Base-by-base conservation (phyloP, 441 rosid species). In the Brassica balearica region DNA sequence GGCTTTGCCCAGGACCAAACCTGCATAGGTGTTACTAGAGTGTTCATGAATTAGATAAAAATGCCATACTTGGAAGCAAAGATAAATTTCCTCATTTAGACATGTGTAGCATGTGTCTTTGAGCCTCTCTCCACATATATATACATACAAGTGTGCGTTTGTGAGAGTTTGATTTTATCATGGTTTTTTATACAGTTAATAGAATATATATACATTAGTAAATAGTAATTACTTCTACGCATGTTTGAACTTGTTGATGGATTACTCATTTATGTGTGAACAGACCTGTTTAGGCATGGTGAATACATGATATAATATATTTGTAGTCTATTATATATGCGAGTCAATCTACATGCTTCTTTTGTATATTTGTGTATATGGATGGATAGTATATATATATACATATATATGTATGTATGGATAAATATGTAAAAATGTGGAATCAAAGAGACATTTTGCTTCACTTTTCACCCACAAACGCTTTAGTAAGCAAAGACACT, bases 31-130 rank as follows among this genome's bases (percentile, higher is more conserved):
- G 19, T 67, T 20, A 27, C 71, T 19, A 43, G 25, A 25, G 29
- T 63, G n/a, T 23, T 53, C 43, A 69, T 65, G n/a, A 67, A n/a
- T 46, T 19, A 10, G 73, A 66, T n/a, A 48, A 65, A 46, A 17
- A 29, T 29, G 69, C 8, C 51, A 62, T 61, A 62, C 19, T 73
- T 27, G 53, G 71, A 51, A 53, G 3, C 51, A 23, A 20, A 25
- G 1, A 14, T 51, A 22, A 6, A 6, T 79, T 79, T 68, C 74
- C 78, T 74, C 73, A 73, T 27, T 74, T 63, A 79, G 82, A 73
- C 36, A 56, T 17, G n/a, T 22, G n/a, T 43, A 10, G 3, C 51
- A 43, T 48, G 56, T 48, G 56, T 48, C 56, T n/a, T 1, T 38
- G 43, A 48, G 56, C 15, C 56, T 48, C 56, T 48, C 56, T 48